phyloP scores from a whole-genome alignment of 768 basidiomycete species.

The Rhizopogon vinicolor region DNA sequence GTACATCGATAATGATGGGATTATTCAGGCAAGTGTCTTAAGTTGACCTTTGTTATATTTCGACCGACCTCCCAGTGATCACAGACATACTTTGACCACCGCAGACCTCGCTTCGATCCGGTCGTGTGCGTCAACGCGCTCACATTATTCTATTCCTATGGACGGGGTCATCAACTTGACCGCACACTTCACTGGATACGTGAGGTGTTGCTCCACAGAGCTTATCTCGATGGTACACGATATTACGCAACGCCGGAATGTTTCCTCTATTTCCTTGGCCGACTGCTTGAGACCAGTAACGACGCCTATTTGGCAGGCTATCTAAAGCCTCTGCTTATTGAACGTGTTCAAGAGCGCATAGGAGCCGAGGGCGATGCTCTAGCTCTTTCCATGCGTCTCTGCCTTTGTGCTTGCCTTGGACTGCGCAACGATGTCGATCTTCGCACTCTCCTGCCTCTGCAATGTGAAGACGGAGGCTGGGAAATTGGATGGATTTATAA shows the following conservation, averaged over 20 bases:
- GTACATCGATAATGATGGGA: conserved; percentile 45
- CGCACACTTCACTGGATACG: conserved; percentile 44
- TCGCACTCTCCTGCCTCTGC: conserved; percentile 38
- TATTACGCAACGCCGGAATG: conserved; percentile 51
- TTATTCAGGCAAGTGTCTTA: conserved; percentile 36
- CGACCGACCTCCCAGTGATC: background rate
- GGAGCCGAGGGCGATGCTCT: conserved; percentile 47
- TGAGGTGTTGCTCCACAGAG: conserved; percentile 45
- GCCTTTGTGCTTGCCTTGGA: conserved; percentile 38
- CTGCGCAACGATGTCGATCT: conserved; percentile 41
- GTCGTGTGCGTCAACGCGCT: conserved; percentile 49
- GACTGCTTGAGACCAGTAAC: conserved; percentile 33
- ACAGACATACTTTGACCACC: conserved; percentile 50
- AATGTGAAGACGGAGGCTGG: conserved; percentile 55
- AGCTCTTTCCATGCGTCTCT: conserved; percentile 54
- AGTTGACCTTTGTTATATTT: background rate
- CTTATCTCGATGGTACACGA: conserved; percentile 50
- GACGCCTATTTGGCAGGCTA: conserved; percentile 30
- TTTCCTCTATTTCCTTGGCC: conserved; percentile 48
- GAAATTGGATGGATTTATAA: conserved; percentile 53
- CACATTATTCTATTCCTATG: conserved; percentile 44
- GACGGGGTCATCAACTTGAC: conserved; percentile 41
- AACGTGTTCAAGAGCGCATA: conserved; percentile 44
- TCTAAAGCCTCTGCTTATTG: conserved; percentile 37
- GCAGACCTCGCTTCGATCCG: conserved; percentile 48